Conservation (phyloP, 2,329 filamentous ascomycete genomes). For the Venturiaceae sp. region DNA sequence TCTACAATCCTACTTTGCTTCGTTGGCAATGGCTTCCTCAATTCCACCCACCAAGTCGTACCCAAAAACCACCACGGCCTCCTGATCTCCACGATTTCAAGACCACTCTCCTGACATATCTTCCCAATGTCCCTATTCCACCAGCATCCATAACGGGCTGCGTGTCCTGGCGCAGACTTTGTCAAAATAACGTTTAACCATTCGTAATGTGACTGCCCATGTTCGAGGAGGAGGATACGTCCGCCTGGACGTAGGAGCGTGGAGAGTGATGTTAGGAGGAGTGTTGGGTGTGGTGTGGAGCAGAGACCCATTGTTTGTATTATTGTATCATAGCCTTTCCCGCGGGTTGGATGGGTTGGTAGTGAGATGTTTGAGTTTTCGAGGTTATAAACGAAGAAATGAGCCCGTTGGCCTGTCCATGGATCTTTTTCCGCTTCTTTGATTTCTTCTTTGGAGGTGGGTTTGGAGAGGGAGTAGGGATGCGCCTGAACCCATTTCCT, state of each 20-base stretch:
- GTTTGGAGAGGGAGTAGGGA: slow-evolving; percentile 27
- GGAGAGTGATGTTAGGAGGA: slow-evolving; percentile 34
- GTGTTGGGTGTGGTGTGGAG: slow-evolving; percentile 34
- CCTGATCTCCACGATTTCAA: slow-evolving; percentile 35
- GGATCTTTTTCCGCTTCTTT: background rate
- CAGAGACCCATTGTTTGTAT: slow-evolving; percentile 43
- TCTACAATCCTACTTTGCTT: background rate
- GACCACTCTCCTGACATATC: slow-evolving; percentile 36
- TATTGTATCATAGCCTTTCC: slow-evolving; percentile 33
- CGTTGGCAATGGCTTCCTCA: slow-evolving; percentile 20
- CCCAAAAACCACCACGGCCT: slow-evolving; percentile 32
- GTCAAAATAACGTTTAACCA: slow-evolving; percentile 40
- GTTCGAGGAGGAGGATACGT: slow-evolving; percentile 38
- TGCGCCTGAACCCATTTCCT: slow-evolving; percentile 27
- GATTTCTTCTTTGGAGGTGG: slow-evolving; percentile 22
- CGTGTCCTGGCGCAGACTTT: slow-evolving; percentile 34
- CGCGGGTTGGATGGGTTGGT: slow-evolving; percentile 14
- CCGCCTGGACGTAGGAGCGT: slow-evolving; percentile 31
- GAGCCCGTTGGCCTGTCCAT: background rate
- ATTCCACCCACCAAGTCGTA: slow-evolving; percentile 39
- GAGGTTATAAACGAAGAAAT: slow-evolving; percentile 7
- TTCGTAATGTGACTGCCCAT: slow-evolving; percentile 36
- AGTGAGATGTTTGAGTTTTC: slow-evolving; percentile 21
- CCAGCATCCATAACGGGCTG: slow-evolving; percentile 40
- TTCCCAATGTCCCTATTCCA: slow-evolving; percentile 42